Conservation (phyloP, 768 basidiomycete genomes). For the Leccinum truebloodii region DNA sequence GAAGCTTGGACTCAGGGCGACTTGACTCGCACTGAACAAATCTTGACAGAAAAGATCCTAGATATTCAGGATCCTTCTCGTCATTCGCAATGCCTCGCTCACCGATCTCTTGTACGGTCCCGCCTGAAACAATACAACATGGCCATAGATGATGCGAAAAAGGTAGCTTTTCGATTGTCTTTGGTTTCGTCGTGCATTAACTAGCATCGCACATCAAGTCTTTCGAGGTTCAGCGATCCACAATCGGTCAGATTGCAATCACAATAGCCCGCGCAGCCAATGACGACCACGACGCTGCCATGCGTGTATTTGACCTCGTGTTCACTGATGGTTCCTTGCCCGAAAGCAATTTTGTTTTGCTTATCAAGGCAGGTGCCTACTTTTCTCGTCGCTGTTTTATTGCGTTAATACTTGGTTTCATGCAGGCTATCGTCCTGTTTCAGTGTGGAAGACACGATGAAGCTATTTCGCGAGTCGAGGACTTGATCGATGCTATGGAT, state of each 20-base stretch:
- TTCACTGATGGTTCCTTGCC: not conserved
- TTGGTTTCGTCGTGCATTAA: not conserved
- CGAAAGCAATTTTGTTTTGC: constrained; percentile 10
- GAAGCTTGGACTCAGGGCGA: not conserved
- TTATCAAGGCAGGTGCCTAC: constrained; percentile 9
- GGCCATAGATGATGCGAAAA: constrained; percentile 7
- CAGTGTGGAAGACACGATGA: not conserved
- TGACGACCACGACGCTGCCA: constrained; percentile 5
- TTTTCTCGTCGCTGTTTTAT: not conserved
- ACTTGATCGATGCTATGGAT: too few species aligned
- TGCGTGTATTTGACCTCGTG: constrained; percentile 8
- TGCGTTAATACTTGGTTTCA: not conserved
- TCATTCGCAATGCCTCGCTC: not conserved
- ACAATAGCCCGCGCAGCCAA: not conserved
- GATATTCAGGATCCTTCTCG: not conserved
- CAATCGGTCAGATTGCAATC: constrained; percentile 11
- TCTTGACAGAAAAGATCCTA: not conserved
- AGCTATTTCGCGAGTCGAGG: too few species aligned
- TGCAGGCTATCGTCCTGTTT: constrained; percentile 11
- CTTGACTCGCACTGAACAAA: not conserved
- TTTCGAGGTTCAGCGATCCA: constrained; percentile 2
- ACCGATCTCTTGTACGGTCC: not conserved
- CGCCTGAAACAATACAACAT: not conserved
- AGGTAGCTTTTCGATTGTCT: not conserved
- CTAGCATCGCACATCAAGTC: not conserved